Evolutionary conservation across 1,139 yeast genomes (phyloP), one percentile per base, ranked within the genome.

Genomic region (Meyerozyma athensensis): DNA sequence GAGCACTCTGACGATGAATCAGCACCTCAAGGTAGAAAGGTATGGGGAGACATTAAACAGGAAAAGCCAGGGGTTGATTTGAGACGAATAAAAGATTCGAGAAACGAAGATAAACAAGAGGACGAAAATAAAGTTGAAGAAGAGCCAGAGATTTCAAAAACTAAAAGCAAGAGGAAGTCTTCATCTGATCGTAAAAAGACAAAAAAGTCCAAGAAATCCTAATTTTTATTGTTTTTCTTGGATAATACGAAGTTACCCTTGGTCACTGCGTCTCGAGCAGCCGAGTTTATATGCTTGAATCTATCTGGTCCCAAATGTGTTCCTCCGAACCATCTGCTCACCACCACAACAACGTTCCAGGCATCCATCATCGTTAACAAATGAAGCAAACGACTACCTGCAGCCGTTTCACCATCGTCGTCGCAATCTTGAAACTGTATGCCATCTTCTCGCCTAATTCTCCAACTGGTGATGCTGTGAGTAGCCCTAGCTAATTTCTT

Each of bases 391-490:
- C 97, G 65, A 5, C 94, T 80, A 4, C 99, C 98, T 0, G 98
- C 96, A 0, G 97, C 98, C 0, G 95, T 74, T 54, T 92, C 99
- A 4, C 98, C 98, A 55, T 92, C 98, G 55, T 94, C 98, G 52
- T 92, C 97, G 52, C 86, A 87, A 52, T 92, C 97, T 50, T 86
- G 92, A 41, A 69, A 74, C 34, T 73, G 69, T 0, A 79, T 72
- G 0, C 79, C 81, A 22, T 72, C 65, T 0, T 58, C 60, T 19
- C 73, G 65, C 43, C 69, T 69, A 2, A 90, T 83, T 44, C 97
- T 65, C 83, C 92, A 90, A 0, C 96, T 90, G 19, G 81, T 77
- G 77, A 92, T 90, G 46, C 84, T 81, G 58, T 92, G 97, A 1
- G 77, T 59, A 0, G 97, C 83, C 44, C 74, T 72, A 7, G 79